Conservation (phyloP, 2,329 filamentous ascomycete species). For the Paraphoma sp. region DNA sequence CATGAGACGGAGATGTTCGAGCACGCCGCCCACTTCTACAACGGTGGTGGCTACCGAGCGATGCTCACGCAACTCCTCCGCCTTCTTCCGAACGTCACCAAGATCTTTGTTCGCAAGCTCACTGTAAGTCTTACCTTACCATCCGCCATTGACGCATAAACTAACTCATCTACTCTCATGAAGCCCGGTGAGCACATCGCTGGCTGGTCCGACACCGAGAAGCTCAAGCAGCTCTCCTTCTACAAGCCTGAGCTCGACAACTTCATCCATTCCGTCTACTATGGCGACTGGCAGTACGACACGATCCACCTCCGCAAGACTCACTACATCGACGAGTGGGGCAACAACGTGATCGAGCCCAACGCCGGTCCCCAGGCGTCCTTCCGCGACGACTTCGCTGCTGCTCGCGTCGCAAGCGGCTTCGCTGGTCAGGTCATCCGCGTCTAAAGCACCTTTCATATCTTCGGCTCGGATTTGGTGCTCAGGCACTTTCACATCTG, state of each 20-base stretch:
- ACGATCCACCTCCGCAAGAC: slow-evolving; percentile 15
- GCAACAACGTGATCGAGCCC: slow-evolving; percentile 12
- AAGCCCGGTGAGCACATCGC: slow-evolving; percentile 21
- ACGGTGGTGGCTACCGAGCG: slow-evolving; percentile 15
- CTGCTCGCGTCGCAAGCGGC: slow-evolving; percentile 12
- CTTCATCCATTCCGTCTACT: slow-evolving; percentile 16
- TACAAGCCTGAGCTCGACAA: slow-evolving; percentile 7
- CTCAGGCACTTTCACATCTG: no score
- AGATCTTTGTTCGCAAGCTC: slow-evolving; percentile 16
- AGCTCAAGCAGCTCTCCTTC: slow-evolving; percentile 19
- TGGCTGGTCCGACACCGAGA: slow-evolving; percentile 7
- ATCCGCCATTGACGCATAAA: background rate
- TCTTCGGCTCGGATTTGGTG: no score
- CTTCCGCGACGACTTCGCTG: slow-evolving; percentile 19
- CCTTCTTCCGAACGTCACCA: slow-evolving; percentile 12
- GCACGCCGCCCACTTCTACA: slow-evolving; percentile 8
- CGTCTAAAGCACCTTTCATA: background rate
- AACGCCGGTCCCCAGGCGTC: slow-evolving; percentile 18
- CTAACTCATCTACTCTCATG: background rate
- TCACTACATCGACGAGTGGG: slow-evolving; percentile 20
- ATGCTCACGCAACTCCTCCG: slow-evolving; percentile 14
- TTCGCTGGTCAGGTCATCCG: background rate
- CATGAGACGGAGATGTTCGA: slow-evolving; percentile 6
- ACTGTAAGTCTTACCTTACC: background rate
- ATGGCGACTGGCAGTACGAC: slow-evolving; percentile 29